Conservation (phyloP, 768 basidiomycete species). For the Auriscalpium vulgare region DNA sequence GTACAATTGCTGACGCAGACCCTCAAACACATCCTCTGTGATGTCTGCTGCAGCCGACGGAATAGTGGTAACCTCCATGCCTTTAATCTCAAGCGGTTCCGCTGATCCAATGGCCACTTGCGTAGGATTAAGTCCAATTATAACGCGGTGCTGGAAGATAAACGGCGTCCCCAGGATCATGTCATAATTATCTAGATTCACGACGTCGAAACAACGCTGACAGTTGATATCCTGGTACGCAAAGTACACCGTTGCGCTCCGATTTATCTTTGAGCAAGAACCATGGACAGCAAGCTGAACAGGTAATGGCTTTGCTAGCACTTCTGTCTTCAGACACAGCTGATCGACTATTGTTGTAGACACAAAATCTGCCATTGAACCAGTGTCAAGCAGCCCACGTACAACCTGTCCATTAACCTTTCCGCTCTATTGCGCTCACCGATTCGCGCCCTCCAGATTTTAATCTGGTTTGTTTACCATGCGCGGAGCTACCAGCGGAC, state of each 20-base stretch:
- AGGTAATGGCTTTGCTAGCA: constrained; percentile 25
- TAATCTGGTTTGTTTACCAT: not conserved
- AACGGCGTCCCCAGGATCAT: constrained; percentile 27
- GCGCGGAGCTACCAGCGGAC: no score
- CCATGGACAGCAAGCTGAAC: constrained; percentile 35
- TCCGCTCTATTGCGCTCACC: not conserved
- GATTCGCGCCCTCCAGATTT: not conserved
- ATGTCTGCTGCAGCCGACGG: not conserved
- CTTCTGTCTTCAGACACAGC: constrained; percentile 13
- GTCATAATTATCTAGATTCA: constrained; percentile 22
- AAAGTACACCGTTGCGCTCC: constrained; percentile 16
- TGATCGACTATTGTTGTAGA: constrained; percentile 23
- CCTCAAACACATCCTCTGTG: not conserved
- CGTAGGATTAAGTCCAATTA: not conserved
- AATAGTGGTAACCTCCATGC: not conserved
- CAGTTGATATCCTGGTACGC: constrained; percentile 29
- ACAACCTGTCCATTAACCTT: constrained; percentile 16
- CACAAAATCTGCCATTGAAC: constrained; percentile 26
- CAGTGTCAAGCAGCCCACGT: constrained; percentile 17
- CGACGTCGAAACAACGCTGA: constrained; percentile 17
- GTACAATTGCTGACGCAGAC: no score
- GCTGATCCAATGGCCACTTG: not conserved
- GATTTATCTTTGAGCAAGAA: constrained; percentile 31
- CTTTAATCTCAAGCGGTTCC: not conserved
- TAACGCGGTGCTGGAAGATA: constrained; percentile 17